Conservation (phyloP, 768 basidiomycete genomes). For the Russula foetens region DNA sequence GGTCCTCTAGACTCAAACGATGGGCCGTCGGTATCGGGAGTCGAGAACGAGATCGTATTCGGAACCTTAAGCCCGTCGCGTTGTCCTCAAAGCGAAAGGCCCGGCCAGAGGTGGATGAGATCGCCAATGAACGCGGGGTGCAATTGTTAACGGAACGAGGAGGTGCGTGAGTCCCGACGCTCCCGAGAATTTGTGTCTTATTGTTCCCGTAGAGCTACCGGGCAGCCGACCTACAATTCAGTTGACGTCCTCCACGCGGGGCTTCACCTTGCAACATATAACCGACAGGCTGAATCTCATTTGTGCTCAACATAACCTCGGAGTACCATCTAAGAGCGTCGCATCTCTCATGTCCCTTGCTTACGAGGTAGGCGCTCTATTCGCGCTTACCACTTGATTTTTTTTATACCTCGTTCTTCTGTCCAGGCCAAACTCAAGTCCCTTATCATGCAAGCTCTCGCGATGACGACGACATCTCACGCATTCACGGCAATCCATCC, state of each 20-base stretch:
- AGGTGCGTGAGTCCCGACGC: slow-evolving; percentile 35
- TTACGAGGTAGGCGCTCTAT: slow-evolving; percentile 46
- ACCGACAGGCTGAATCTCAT: slow-evolving; percentile 75
- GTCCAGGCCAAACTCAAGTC: slow-evolving; percentile 73
- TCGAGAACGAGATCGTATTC: slow-evolving; percentile 67
- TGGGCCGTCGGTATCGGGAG: slow-evolving; percentile 69
- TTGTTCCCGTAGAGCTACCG: slow-evolving; percentile 45
- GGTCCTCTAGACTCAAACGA: slow-evolving; percentile 59
- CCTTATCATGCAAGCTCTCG: slow-evolving; percentile 71
- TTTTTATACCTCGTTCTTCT: background rate
- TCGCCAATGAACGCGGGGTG: slow-evolving; percentile 62
- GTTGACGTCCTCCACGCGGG: slow-evolving; percentile 64
- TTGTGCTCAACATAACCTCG: slow-evolving; percentile 67
- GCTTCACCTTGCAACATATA: slow-evolving; percentile 68
- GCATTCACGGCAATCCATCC: slow-evolving; percentile 70
- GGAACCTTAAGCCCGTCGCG: slow-evolving; percentile 36
- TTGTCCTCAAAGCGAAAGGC: slow-evolving; percentile 37
- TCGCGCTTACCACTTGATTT: background rate
- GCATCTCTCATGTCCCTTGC: slow-evolving; percentile 67
- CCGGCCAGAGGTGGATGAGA: slow-evolving; percentile 52
- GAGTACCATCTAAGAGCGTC: slow-evolving; percentile 51
- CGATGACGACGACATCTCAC: slow-evolving; percentile 67
- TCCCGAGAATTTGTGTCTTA: background rate
- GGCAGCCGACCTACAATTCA: slow-evolving; percentile 66
- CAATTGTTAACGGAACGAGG: slow-evolving; percentile 55